Percentiles rank a stretch among this genome's conserved stretches.
Evolutionary conservation across 2,329 filamentous ascomycete species (phyloP).

Genomic region (Botrytis elliptica): DNA sequence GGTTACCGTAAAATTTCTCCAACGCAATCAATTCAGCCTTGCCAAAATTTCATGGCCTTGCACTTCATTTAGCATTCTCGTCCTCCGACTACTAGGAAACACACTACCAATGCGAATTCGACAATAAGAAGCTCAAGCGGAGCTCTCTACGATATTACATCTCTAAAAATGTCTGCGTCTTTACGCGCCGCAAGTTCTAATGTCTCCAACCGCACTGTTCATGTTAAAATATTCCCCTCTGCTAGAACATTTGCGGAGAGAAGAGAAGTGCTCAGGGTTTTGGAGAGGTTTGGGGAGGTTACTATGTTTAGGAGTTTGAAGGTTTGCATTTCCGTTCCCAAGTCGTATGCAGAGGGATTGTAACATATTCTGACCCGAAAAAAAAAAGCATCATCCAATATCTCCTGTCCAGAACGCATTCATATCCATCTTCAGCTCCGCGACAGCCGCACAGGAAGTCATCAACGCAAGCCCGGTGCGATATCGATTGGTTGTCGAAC

Average conservation of each 20-base stretch:
- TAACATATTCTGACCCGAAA: neutral
- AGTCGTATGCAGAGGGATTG: neutral
- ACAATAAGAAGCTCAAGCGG: neutral
- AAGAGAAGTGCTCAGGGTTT: constrained; percentile 38
- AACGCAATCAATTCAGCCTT: neutral
- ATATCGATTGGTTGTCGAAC: constrained; percentile 31
- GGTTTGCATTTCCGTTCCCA: constrained; percentile 25
- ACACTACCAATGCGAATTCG: neutral
- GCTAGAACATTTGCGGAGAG: constrained; percentile 37
- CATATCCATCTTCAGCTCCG: constrained; percentile 32
- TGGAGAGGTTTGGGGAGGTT: constrained; percentile 39
- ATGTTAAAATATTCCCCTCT: constrained; percentile 37
- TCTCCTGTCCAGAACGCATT: constrained; percentile 35
- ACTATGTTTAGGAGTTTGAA: constrained; percentile 38
- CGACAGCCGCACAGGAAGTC: constrained; percentile 27
- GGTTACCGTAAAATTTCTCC: neutral
- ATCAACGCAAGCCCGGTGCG: constrained; percentile 35
- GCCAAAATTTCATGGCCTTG: neutral
- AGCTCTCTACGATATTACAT: neutral
- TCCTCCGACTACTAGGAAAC: neutral
- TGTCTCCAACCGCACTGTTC: constrained; percentile 33
- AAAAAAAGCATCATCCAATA: constrained; percentile 27
- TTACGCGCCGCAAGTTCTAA: constrained; percentile 10
- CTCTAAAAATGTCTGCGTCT: neutral
- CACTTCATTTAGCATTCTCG: neutral